These are phyloP conservation scores for Talaromyces sp. DNA, from an alignment of 2,329 filamentous ascomycete species.

Conservation along the genomic window DNA sequence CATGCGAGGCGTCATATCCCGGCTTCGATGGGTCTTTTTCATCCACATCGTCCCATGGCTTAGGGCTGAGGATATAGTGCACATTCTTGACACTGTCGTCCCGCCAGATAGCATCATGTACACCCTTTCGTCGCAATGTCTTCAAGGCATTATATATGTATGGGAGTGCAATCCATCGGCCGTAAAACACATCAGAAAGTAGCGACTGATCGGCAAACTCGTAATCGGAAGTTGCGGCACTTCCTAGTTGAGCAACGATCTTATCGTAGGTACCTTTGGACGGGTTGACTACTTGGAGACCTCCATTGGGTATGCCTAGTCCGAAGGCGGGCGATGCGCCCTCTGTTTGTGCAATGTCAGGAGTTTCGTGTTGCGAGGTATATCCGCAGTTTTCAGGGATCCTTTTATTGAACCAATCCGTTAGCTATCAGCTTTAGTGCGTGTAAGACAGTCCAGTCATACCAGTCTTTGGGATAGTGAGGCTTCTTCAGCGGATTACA, in stretches of 20 bases:
- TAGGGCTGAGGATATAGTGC: conserved; percentile 60
- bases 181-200: conserved; percentile 55
- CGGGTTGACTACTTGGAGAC: conserved; percentile 60
- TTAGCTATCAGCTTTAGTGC: background rate
- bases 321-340: conserved; percentile 52
- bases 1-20: conserved; percentile 6
- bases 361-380: conserved; percentile 53
- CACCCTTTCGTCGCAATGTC: conserved; percentile 54
- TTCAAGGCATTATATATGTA: conserved; percentile 62
- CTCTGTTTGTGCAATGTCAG: conserved; percentile 49
- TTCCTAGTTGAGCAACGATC: conserved; percentile 42
- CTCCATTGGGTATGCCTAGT: conserved; percentile 58
- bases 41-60: conserved; percentile 58
- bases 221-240: conserved; percentile 49
- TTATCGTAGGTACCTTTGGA: conserved; percentile 51
- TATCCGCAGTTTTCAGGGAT: conserved; percentile 60
- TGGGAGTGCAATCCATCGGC: conserved; percentile 57
- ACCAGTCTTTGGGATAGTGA: conserved; percentile 76
- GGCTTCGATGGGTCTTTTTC: background rate
- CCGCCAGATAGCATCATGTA: conserved; percentile 59
- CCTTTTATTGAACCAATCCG: conserved; percentile 25
- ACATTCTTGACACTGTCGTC: conserved; percentile 61
- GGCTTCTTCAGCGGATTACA: conserved; percentile 76
- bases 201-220: conserved; percentile 61
- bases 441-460: conserved; percentile 21